A percentile compares a stretch with the other conserved stretches of the same genome.
Evolutionary conservation across 306 rosid genomes (phyloP).

Genomic region (Carpinus viminea): DNA sequence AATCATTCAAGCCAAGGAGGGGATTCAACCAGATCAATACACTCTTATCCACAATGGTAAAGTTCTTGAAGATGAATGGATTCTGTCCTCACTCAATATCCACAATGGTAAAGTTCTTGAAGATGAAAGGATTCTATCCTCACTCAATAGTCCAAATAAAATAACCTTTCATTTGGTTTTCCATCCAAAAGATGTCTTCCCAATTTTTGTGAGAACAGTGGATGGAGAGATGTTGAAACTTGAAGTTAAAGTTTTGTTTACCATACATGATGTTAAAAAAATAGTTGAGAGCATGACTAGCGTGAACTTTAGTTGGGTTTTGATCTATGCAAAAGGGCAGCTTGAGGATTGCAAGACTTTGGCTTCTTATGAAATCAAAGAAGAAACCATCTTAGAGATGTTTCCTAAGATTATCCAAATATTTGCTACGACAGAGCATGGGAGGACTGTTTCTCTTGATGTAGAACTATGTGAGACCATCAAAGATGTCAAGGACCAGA

Average conservation of each 20-base stretch:
- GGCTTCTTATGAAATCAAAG: too few relatives aligned
- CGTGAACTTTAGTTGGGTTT: too few relatives aligned
- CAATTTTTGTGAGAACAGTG: constrained; percentile 17
- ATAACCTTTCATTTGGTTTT: constrained; percentile 18
- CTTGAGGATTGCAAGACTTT: too few relatives aligned
- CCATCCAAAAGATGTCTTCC: constrained; percentile 2
- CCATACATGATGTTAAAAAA: constrained; percentile 20
- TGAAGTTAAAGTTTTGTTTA: constrained; percentile 18
- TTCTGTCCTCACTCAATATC: constrained; percentile 2
- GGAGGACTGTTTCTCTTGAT: too few relatives aligned
- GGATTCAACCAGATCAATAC: background rate
- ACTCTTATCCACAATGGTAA: constrained; percentile 26
- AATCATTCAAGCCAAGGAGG: constrained; percentile 12
- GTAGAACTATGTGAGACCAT: too few relatives aligned
- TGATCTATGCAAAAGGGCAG: too few relatives aligned
- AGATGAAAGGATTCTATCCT: too few relatives aligned
- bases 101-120: too few relatives aligned
- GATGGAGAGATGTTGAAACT: constrained; percentile 4
- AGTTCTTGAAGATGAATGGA: constrained; percentile 31
- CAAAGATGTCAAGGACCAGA: too few relatives aligned
- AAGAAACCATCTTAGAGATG: too few relatives aligned
- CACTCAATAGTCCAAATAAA: background rate
- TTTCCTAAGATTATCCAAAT: too few relatives aligned
- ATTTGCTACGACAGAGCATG: too few relatives aligned
- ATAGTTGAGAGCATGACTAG: constrained; percentile 13